A percentile compares a stretch with the other conserved stretches of the same genome.
Conservation (phyloP, 495 filamentous ascomycete species). For the Talaromyces thailandensis region DNA sequence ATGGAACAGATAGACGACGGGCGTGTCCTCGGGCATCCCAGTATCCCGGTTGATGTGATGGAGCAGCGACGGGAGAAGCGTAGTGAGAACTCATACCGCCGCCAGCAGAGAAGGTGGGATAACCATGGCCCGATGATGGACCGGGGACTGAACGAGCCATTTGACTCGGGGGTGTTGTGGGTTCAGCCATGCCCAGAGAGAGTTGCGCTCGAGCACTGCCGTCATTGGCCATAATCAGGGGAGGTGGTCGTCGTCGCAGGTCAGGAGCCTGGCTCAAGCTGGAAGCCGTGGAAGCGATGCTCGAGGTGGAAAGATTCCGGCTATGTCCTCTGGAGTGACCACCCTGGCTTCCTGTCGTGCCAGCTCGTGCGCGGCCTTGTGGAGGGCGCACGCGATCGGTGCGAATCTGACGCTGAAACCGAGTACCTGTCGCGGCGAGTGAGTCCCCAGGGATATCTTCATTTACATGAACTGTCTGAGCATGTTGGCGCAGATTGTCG, state of each 20-base stretch:
- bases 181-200: conserved; percentile 49
- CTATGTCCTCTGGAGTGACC: conserved; percentile 67
- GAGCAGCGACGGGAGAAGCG: conserved; percentile 58
- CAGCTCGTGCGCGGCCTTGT: conserved; percentile 60
- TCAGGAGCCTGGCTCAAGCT: conserved; percentile 54
- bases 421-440: conserved; percentile 83
- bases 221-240: conserved; percentile 76
- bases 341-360: conserved; percentile 60
- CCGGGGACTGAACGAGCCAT: conserved; percentile 32
- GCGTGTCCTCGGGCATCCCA: conserved; percentile 63
- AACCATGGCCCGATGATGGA: conserved; percentile 47
- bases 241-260: conserved; percentile 63
- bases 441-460: conserved; percentile 94
- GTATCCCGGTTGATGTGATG: conserved; percentile 55
- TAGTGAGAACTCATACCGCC: conserved; percentile 66
- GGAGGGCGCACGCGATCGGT: conserved; percentile 73
- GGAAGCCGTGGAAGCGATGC: conserved; percentile 68
- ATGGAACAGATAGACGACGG: conserved; percentile 74
- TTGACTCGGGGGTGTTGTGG: conserved; percentile 38
- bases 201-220: conserved; percentile 44
- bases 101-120: conserved; percentile 57
- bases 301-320: conserved; percentile 77
- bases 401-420: conserved; percentile 89
- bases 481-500: conserved; percentile 93
- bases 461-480: conserved; percentile 95